Base-by-base conservation (phyloP, 75 land plant genomes). In the Pinus albicaulis region DNA sequence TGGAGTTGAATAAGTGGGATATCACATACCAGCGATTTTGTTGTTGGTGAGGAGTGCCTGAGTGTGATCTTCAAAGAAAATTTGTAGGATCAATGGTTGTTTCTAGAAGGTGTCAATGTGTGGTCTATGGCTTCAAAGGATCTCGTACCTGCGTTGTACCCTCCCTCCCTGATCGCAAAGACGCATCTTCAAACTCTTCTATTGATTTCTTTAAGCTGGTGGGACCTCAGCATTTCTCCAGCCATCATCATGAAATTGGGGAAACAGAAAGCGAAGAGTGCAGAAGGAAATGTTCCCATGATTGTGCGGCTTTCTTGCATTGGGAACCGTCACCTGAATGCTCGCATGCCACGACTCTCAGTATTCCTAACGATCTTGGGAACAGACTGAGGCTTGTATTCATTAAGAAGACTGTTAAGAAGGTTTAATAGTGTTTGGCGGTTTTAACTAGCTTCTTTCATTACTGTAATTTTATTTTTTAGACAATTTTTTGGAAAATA, bases 111-210 rank as follows among this genome's bases (percentile, higher is more conserved):
- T 71, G 78, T 26, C 59, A 78, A 57, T 91, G 90, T 60, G 83
- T 84, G 17, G 89, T 82, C 48, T 88, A 86, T 66, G 82, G n/a
- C n/a, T 84, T 3, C 24, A 74, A 20, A 86, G 86, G 89, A 84
- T 80, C 77, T 71, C 52, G 24, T 69, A 14, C 26, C 36, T 88
- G 87, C 25, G 31, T 23, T 44, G 59, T 83, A 19, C 75, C 77
- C 44, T 59, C 55, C 57, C 55, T 76, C 3, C 28, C 73, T 15
- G 24, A 73, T 2, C 83, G 85, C 68, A 55, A 23, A 22, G 34
- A 25, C 0, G 68, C 61, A 2, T 71, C 23, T 2, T 59, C 57
- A 7, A 52, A 41, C 14, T 3, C 41, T 26, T 28, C 34, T 3
- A 66, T 76, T 4, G 75, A 75, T 10, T 88, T 75, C 77, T 77